Base-by-base conservation (phyloP, 2,329 filamentous ascomycete species). In the Magnaporthiopsis poae region DNA sequence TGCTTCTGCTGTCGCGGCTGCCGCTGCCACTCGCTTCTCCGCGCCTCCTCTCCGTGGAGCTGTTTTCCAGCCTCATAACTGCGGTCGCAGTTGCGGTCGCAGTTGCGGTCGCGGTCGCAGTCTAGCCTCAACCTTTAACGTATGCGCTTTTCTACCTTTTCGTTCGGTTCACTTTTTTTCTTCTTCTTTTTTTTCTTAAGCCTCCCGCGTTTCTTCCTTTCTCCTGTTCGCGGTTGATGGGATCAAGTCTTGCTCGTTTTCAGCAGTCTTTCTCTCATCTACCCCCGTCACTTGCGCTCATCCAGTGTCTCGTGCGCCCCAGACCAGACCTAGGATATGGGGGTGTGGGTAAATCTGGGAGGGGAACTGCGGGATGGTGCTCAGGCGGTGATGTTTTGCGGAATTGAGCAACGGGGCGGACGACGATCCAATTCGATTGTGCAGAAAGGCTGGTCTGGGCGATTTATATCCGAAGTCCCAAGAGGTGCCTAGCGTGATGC, bases 11-110 rank as follows among this genome's bases (percentile, higher is more conserved):
- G 29, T 31, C 8, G 35, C 35, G 8, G 31, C 35, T 8, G 61
- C 61, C 33, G n/a, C 61, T 62, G 21, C 61, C 33, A 33, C 61
- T 62, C 12, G 27, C 61, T 62, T 62, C 61, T 5, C 61, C 61
- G 8, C 31, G n/a, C 21, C 46, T 11, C 21, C 12, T 12, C 36
- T 13, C 46, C n/a, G 9, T 21, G 21, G 46, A 56, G 46, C 46
- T 25, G 7, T 56, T 21, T 56, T 21, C 46, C n/a, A 25, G 18
- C 46, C 46, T 56, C 46, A 56, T 56, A 2, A 21, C 46, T 56
- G n/a, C 46, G 18, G n/a, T 56, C 46, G 46, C 46, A 8, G 31
- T 31, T 56, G n/a, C 46, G 18, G n/a, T 56, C 46, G 46, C 46
- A 8, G 31, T 31, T n/a, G n/a, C 21, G 18, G n/a, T 56, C 46